Percentiles rank a stretch among this genome's conserved stretches.
These are phyloP conservation scores for Adansonia madagascariensis DNA, from an alignment of 441 rosid species.

Conservation along the genomic window DNA sequence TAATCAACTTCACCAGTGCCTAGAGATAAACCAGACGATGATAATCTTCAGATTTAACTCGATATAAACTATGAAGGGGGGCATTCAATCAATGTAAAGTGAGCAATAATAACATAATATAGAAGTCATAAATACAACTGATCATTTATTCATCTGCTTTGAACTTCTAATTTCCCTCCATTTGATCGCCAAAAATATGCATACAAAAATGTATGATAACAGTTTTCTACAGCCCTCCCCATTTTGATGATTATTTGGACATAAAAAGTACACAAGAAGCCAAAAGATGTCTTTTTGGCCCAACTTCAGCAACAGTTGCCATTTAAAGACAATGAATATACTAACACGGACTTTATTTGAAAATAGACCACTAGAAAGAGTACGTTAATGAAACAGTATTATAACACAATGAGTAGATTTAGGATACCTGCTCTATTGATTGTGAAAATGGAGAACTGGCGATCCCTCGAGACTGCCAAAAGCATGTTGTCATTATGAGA, in stretches of 20 bases:
- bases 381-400: neutral
- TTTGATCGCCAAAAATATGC: neutral
- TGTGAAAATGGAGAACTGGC: slow-evolving; percentile 84
- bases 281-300: neutral
- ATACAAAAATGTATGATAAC: neutral
- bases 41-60: neutral
- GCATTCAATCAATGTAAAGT: neutral
- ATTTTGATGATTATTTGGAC: neutral
- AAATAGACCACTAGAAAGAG: neutral
- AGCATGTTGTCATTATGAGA: slow-evolving; percentile 79
- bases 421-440: slow-evolving; percentile 61
- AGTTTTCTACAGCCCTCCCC: neutral
- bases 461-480: slow-evolving; percentile 90
- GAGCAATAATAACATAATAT: too few species aligned
- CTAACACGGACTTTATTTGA: neutral
- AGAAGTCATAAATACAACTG: neutral
- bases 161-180: neutral
- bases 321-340: neutral
- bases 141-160: neutral
- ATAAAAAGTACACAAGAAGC: neutral
- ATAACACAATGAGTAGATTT: neutral
- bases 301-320: neutral
- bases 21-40: slow-evolving; percentile 20
- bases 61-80: neutral
- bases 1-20: slow-evolving; percentile 52